Evolutionary conservation across 352 stramenopile species (phyloP).

Genomic region (Phytophthora fragariaefolia): DNA sequence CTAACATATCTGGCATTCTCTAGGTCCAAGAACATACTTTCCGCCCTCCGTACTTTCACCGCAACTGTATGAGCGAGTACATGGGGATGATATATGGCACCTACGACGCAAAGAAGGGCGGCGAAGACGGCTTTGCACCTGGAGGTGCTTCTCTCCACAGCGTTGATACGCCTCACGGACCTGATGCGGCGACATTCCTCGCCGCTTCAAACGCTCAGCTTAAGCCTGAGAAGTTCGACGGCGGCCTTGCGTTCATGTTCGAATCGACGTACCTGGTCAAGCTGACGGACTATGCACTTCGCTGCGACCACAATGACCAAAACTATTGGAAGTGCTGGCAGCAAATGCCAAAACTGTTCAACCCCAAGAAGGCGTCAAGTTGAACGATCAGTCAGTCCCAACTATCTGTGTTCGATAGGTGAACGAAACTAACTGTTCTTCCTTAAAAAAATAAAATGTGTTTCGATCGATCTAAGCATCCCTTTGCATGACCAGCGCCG

Average conservation of each 20-base stretch:
- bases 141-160: constrained; percentile 94
- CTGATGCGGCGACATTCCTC: constrained; percentile 93
- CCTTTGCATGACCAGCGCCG: constrained; percentile 94
- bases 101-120: constrained; percentile 96
- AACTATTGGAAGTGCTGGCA: constrained; percentile 96
- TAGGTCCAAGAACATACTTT: constrained; percentile 92
- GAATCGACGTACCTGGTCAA: constrained; percentile 94
- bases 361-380: constrained; percentile 44
- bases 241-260: constrained; percentile 98
- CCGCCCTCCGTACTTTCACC: constrained; percentile 95
- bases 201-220: constrained; percentile 85
- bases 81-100: constrained; percentile 97
- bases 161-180: constrained; percentile 91
- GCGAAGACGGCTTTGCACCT: constrained; percentile 89
- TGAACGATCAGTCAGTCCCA: not conserved
- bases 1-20: not conserved
- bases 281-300: constrained; percentile 89
- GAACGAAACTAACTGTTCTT: constrained; percentile 4
- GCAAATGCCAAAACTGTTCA: constrained; percentile 90
- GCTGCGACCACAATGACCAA: constrained; percentile 86
- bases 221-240: constrained; percentile 91
- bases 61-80: constrained; percentile 98
- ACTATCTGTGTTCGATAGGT: not conserved
- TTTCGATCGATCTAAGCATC: constrained; percentile 65
- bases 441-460: constrained; percentile 6